Evolutionary conservation across 2,329 filamentous ascomycete species (phyloP).

Genomic region (Colletotrichum horii): DNA sequence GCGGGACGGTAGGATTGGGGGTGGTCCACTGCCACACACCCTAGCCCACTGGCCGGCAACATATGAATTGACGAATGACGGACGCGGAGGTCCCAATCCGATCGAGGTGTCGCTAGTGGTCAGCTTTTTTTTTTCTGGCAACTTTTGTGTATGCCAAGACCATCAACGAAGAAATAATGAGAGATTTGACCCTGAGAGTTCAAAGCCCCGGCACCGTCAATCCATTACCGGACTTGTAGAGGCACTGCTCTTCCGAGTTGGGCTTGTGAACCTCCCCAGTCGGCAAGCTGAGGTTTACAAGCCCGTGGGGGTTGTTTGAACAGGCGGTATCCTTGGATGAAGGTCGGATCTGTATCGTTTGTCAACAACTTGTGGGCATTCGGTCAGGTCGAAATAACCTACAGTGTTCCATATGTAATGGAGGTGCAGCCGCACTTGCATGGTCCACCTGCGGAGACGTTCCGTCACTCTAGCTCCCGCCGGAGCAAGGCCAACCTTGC

Average conservation of each 20-base stretch:
- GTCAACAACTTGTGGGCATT: neutral
- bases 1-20: neutral
- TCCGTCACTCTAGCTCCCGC: constrained; percentile 2
- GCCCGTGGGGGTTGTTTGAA: neutral
- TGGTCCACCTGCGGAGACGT: constrained; percentile 2
- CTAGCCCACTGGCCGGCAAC: neutral
- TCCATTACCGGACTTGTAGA: neutral
- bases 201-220: neutral
- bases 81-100: neutral
- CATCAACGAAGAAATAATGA: neutral
- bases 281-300: neutral
- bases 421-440: constrained; percentile 5
- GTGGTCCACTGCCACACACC: neutral
- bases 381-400: constrained; percentile 12
- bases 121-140: neutral
- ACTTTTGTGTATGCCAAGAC: neutral
- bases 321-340: neutral
- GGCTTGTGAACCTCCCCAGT: neutral
- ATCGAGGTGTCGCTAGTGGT: neutral
- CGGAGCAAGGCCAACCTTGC: constrained; percentile 18
- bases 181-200: neutral
- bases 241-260: neutral
- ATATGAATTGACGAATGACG: neutral
- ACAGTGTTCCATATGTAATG: neutral
- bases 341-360: neutral